Conservation (phyloP, 306 rosid species). For the Arachis hypogaea region DNA sequence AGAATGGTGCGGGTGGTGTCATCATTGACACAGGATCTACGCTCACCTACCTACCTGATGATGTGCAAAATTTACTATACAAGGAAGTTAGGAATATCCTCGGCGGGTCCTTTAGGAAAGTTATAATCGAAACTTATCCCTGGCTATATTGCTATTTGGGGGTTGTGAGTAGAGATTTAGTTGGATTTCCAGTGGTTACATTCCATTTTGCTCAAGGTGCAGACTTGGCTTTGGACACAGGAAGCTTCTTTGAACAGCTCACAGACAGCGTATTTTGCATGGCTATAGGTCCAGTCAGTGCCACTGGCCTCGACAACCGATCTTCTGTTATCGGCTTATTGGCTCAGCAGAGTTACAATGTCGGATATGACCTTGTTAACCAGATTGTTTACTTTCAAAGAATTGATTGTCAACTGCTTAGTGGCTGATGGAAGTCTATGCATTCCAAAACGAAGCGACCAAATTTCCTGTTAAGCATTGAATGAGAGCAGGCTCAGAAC, state of each 20-base stretch:
- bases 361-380: conserved; percentile 45
- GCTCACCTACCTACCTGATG: conserved; percentile 28
- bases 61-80: conserved; percentile 14
- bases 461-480: conserved; percentile 7
- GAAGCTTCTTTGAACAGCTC: conserved; percentile 39
- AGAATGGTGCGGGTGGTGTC: conserved; percentile 49
- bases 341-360: conserved; percentile 52
- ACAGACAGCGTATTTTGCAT: conserved; percentile 25
- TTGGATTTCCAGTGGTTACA: conserved; percentile 48
- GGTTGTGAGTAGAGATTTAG: conserved; percentile 29
- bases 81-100: conserved; percentile 34
- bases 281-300: conserved; percentile 21
- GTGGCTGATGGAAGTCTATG: conserved; percentile 28
- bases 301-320: background rate
- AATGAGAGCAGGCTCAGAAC: background rate
- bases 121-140: background rate
- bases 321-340: conserved; percentile 42
- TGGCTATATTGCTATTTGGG: conserved; percentile 45
- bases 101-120: background rate
- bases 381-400: conserved; percentile 41
- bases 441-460: background rate
- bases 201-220: conserved; percentile 47
- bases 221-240: conserved; percentile 41
- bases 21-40: conserved; percentile 47
- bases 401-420: conserved; percentile 50